These are phyloP conservation scores for Cenchrus americanus DNA, from an alignment of 176 grass and related monocot species.

Conservation along the genomic window DNA sequence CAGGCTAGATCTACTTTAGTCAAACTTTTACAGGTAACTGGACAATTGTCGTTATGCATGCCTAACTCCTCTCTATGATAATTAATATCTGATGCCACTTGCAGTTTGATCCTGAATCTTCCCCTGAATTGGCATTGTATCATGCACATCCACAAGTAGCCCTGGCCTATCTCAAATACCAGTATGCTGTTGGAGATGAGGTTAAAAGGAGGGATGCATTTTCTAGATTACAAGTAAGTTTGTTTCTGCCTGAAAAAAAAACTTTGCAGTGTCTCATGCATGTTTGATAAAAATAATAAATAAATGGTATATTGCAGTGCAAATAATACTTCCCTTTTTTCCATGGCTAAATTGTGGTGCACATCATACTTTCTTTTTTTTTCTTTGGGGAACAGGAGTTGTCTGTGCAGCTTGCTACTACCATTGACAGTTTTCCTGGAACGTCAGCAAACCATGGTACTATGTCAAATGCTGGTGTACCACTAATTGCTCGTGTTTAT, in stretches of 20 bases:
- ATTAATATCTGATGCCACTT: slow-evolving; percentile 30
- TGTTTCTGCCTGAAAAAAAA: background rate
- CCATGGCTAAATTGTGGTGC: too few relatives aligned
- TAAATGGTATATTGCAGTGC: slow-evolving; percentile 2
- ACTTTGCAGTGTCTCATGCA: too few relatives aligned
- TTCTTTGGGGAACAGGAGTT: slow-evolving; percentile 64
- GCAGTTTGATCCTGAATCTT: slow-evolving; percentile 94
- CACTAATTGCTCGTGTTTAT: slow-evolving; percentile 93
- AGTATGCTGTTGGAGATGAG: slow-evolving; percentile 92
- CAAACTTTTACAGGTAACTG: slow-evolving; percentile 87
- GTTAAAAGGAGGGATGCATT: slow-evolving; percentile 82
- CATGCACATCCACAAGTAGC: slow-evolving; percentile 91
- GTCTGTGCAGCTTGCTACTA: slow-evolving; percentile 65
- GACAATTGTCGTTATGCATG: slow-evolving; percentile 11
- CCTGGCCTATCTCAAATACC: slow-evolving; percentile 90
- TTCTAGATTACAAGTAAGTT: slow-evolving; percentile 81
- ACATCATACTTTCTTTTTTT: background rate
- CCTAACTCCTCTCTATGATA: slow-evolving; percentile 4
- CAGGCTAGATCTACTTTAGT: slow-evolving; percentile 95
- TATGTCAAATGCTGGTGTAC: slow-evolving; percentile 60
- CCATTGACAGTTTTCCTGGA: slow-evolving; percentile 59
- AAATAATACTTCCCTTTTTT: slow-evolving; percentile 7
- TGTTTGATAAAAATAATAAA: too few relatives aligned
- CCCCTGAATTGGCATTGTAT: slow-evolving; percentile 61
- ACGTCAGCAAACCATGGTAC: slow-evolving; percentile 38